Percentiles rank a stretch among this genome's conserved stretches.
Evolutionary conservation across 805 yeast genomes (phyloP).

Genomic region (Starmerella gropengiesseri): DNA sequence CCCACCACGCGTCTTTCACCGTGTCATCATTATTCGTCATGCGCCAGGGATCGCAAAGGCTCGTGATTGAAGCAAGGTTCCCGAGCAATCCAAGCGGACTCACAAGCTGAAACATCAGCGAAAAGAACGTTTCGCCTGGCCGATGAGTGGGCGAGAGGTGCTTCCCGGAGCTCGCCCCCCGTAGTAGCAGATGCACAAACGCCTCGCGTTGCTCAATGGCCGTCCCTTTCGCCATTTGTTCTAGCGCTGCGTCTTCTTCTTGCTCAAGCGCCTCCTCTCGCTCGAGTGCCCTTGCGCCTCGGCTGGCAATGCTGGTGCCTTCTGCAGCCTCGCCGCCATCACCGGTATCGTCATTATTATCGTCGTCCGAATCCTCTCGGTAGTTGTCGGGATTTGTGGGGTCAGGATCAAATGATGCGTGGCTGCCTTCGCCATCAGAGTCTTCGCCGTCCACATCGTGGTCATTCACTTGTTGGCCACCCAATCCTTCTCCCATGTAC

Average conservation of each 20-base stretch:
- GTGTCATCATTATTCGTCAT: not conserved
- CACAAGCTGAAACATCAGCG: constrained; percentile 14
- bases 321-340: not conserved
- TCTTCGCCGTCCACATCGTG: too few relatives aligned
- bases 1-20: constrained; percentile 26
- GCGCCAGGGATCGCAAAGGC: constrained; percentile 22
- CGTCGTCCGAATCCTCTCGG: not conserved
- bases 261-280: too few relatives aligned
- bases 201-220: constrained; percentile 1
- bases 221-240: not conserved
- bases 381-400: not conserved
- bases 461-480: too few relatives aligned
- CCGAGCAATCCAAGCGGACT: constrained; percentile 22
- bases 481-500: too few relatives aligned
- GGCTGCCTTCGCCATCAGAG: not conserved
- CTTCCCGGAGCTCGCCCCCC: too few relatives aligned
- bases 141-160: too few relatives aligned
- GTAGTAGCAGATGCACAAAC: not conserved
- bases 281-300: too few relatives aligned
- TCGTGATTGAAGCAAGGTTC: constrained; percentile 18
- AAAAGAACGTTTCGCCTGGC: too few relatives aligned
- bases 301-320: too few relatives aligned
- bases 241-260: too few relatives aligned
- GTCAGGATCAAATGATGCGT: not conserved
- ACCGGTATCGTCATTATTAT: not conserved